Conservation (phyloP, 1,284 basidiomycete genomes). For the Heterobasidion occidentale region DNA sequence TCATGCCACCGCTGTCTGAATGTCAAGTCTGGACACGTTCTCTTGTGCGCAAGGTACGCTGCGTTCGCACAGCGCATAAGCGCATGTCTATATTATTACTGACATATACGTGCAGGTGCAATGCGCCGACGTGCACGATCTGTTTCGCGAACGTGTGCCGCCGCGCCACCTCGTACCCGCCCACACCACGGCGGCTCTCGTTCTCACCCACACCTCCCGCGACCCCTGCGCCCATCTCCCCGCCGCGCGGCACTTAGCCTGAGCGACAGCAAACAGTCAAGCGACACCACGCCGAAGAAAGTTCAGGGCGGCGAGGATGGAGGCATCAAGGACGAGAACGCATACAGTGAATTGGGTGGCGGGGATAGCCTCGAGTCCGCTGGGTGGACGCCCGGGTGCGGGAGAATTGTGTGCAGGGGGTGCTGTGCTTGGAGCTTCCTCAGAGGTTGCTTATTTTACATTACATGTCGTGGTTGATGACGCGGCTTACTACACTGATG, state of each 20-base stretch:
- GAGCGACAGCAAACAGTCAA: neutral
- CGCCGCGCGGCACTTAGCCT: slow-evolving; percentile 1
- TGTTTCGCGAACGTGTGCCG: slow-evolving; percentile 24
- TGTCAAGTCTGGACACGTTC: slow-evolving; percentile 8
- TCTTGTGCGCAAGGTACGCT: slow-evolving; percentile 8
- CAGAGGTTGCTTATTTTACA: too few species aligned
- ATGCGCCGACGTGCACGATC: slow-evolving; percentile 21
- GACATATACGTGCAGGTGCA: slow-evolving; percentile 15
- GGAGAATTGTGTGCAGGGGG: slow-evolving; percentile 21
- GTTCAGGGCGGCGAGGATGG: slow-evolving; percentile 10
- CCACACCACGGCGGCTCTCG: slow-evolving; percentile 17
- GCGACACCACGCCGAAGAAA: slow-evolving; percentile 8
- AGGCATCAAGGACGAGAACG: slow-evolving; percentile 3
- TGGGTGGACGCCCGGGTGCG: slow-evolving; percentile 18
- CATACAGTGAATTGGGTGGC: slow-evolving; percentile 1
- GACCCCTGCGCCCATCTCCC: slow-evolving; percentile 8
- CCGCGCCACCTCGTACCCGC: slow-evolving; percentile 16
- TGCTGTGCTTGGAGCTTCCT: slow-evolving; percentile 23
- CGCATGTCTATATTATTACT: neutral
- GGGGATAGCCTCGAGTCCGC: neutral
- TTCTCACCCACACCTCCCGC: slow-evolving; percentile 16
- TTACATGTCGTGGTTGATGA: neutral
- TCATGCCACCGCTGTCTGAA: slow-evolving; percentile 10
- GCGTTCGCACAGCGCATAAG: neutral
- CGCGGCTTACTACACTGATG: neutral